phyloP scores from a whole-genome alignment of 2,329 filamentous ascomycete genomes.

The Exserohilum turcica region DNA sequence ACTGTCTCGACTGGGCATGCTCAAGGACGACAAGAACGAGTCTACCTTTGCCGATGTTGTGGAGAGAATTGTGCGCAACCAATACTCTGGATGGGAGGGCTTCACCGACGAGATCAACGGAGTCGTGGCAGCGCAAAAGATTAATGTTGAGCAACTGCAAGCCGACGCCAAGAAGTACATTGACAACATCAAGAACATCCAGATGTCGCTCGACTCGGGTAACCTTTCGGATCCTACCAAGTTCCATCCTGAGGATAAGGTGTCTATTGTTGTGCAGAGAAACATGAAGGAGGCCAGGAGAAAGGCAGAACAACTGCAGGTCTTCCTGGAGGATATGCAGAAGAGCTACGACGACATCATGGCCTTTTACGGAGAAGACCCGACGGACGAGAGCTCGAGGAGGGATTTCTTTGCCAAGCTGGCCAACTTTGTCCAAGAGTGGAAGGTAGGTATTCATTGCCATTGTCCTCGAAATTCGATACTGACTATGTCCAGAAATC shows the following conservation, averaged over 20 bases:
- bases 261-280: slow-evolving; percentile 86
- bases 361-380: slow-evolving; percentile 94
- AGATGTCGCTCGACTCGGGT: slow-evolving; percentile 87
- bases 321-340: slow-evolving; percentile 92
- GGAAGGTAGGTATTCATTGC: slow-evolving; percentile 66
- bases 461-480: background rate
- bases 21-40: slow-evolving; percentile 99
- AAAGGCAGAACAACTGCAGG: slow-evolving; percentile 93
- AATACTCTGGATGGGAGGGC: slow-evolving; percentile 93
- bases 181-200: slow-evolving; percentile 91
- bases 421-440: slow-evolving; percentile 85
- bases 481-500: slow-evolving; percentile 66
- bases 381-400: slow-evolving; percentile 86
- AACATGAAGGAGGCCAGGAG: slow-evolving; percentile 95
- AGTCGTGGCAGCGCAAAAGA: slow-evolving; percentile 80
- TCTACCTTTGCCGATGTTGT: slow-evolving; percentile 94
- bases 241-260: slow-evolving; percentile 96
- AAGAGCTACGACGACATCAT: slow-evolving; percentile 94
- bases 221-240: slow-evolving; percentile 96
- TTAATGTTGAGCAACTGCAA: slow-evolving; percentile 92
- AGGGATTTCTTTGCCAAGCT: slow-evolving; percentile 96
- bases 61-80: slow-evolving; percentile 92
- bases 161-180: slow-evolving; percentile 90
- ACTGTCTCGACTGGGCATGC: slow-evolving; percentile 89
- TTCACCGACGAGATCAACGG: slow-evolving; percentile 84